Percentiles rank a stretch among this genome's conserved stretches.
Evolutionary conservation across 2,329 filamentous ascomycete species (phyloP).

Genomic region (Fusarium sp.): DNA sequence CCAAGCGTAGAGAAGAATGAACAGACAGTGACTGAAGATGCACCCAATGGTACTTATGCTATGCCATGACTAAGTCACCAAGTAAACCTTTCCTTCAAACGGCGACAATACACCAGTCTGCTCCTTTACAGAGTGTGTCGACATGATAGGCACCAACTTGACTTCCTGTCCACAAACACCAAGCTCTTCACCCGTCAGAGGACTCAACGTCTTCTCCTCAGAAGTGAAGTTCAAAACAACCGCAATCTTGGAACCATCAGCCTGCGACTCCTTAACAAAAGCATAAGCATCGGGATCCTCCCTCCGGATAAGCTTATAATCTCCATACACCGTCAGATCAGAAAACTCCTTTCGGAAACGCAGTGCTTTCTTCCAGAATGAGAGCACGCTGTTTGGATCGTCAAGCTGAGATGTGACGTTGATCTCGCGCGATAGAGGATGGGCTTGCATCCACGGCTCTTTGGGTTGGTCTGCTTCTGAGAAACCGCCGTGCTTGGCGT

Average conservation of each 20-base stretch:
- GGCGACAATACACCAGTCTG: slow-evolving; percentile 28
- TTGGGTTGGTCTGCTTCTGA: slow-evolving; percentile 46
- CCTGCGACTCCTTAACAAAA: slow-evolving; percentile 45
- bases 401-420: slow-evolving; percentile 66
- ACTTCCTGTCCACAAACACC: too few species aligned
- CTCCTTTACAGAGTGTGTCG: slow-evolving; percentile 39
- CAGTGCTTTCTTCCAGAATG: slow-evolving; percentile 47
- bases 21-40: too few species aligned
- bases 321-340: slow-evolving; percentile 48
- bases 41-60: too few species aligned
- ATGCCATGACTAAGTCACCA: slow-evolving; percentile 13
- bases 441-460: slow-evolving; percentile 48
- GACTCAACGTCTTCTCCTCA: slow-evolving; percentile 40
- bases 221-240: slow-evolving; percentile 48
- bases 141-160: slow-evolving; percentile 42
- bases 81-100: slow-evolving; percentile 46
- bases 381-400: slow-evolving; percentile 48
- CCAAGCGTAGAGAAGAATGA: too few species aligned
- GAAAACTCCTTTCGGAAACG: slow-evolving; percentile 45
- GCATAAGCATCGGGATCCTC: slow-evolving; percentile 40
- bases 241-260: slow-evolving; percentile 35
- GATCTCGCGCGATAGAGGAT: slow-evolving; percentile 49
- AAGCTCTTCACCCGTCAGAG: slow-evolving; percentile 37
- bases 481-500: slow-evolving; percentile 46
- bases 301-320: slow-evolving; percentile 41